A percentile compares a stretch with the other conserved stretches of the same genome.
These are phyloP conservation scores for Casuarina equisetifolia DNA, from an alignment of 306 rosid genomes.

Conservation along the genomic window DNA sequence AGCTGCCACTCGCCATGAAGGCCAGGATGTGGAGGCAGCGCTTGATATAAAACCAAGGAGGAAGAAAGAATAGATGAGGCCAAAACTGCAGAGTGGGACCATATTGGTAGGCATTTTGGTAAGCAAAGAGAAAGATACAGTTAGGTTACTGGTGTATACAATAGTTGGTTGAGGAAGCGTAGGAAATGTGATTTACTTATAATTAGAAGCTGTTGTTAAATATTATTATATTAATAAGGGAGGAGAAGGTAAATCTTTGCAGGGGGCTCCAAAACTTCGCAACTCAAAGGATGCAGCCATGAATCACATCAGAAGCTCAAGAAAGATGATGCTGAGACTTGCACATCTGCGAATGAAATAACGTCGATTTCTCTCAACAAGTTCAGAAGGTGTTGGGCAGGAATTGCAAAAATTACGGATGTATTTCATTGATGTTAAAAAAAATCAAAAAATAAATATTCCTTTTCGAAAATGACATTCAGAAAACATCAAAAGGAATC, in stretches of 20 bases:
- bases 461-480: too few relatives aligned
- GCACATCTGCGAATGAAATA: conserved; percentile 8
- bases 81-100: conserved; percentile 10
- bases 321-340: conserved; percentile 30
- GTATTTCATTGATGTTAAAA: too few relatives aligned
- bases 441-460: too few relatives aligned
- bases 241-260: conserved; percentile 24
- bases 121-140: neutral
- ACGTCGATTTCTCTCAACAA: too few relatives aligned
- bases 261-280: conserved; percentile 13
- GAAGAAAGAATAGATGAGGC: conserved; percentile 5
- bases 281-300: conserved; percentile 19
- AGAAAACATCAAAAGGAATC: too few relatives aligned
- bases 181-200: conserved; percentile 32
- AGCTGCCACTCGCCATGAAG: conserved; percentile 64
- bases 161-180: conserved; percentile 21
- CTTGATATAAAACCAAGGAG: conserved; percentile 14
- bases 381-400: too few relatives aligned
- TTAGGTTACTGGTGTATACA: too few relatives aligned
- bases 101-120: neutral
- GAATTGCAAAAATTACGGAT: too few relatives aligned
- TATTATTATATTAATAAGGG: neutral
- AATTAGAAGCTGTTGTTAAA: neutral
- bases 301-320: conserved; percentile 33
- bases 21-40: neutral